These are phyloP conservation scores for Wallacemonas collosoma DNA, from an alignment of 208 protist genomes.

Conservation along the genomic window DNA sequence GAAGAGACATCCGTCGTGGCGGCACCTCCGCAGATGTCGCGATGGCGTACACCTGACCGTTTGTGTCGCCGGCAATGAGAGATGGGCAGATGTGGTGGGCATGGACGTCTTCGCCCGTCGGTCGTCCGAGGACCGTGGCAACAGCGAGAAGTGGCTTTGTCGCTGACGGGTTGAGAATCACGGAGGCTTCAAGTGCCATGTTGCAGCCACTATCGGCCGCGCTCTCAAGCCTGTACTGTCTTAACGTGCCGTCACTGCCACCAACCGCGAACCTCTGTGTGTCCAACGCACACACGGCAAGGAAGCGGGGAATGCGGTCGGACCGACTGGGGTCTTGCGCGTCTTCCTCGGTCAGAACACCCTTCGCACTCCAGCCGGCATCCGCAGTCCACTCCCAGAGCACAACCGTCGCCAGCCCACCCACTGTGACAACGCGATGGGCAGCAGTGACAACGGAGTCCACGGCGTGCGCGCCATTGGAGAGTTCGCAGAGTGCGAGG, in stretches of 20 bases:
- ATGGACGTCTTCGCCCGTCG: conserved; percentile 15
- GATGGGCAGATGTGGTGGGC: not conserved
- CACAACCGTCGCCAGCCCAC: conserved; percentile 44
- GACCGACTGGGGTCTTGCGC: not conserved
- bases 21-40: not conserved
- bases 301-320: conserved; percentile 55
- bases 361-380: conserved; percentile 8
- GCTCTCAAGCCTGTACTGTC: not conserved
- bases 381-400: conserved; percentile 44
- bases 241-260: conserved; percentile 65
- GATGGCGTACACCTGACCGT: conserved; percentile 43
- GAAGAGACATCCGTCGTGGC: too few species aligned
- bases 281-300: conserved; percentile 42
- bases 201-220: not conserved
- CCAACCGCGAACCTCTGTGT: conserved; percentile 42
- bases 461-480: not conserved
- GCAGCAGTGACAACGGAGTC: not conserved
- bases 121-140: not conserved
- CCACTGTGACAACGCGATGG: conserved; percentile 61
- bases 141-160: conserved; percentile 63
- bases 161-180: not conserved
- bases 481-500: conserved; percentile 45
- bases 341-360: conserved; percentile 7
- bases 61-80: conserved; percentile 62
- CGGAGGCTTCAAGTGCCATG: not conserved